Percentiles rank a stretch among this genome's conserved stretches.
Conservation (phyloP, 1,139 yeast genomes). For the Zygoascus sp. region DNA sequence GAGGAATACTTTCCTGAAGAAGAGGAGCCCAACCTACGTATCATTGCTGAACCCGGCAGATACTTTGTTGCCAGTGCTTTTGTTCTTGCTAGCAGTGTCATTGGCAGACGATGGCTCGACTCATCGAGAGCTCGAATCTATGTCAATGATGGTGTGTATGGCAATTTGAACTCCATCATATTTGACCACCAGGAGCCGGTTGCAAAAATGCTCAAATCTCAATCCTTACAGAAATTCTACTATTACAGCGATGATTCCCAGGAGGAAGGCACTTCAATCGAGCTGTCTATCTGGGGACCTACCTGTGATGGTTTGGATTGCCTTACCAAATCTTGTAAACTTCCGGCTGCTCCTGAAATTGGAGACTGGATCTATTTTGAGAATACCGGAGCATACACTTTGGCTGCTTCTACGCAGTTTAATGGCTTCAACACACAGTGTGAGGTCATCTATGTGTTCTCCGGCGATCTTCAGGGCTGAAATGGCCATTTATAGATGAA, state of each 20-base stretch:
- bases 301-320: slow-evolving; percentile 97
- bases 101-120: slow-evolving; percentile 61
- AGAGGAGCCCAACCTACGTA: slow-evolving; percentile 39
- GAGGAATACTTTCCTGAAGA: slow-evolving; percentile 53
- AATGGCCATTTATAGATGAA: neutral
- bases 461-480: slow-evolving; percentile 15
- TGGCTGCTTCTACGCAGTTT: slow-evolving; percentile 83
- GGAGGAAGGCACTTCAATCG: slow-evolving; percentile 20
- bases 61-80: slow-evolving; percentile 83
- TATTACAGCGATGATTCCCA: slow-evolving; percentile 30
- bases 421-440: slow-evolving; percentile 71
- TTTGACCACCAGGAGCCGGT: slow-evolving; percentile 85
- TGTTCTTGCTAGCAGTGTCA: slow-evolving; percentile 77
- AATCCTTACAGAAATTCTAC: slow-evolving; percentile 39
- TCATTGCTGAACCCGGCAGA: slow-evolving; percentile 95
- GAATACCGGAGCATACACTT: slow-evolving; percentile 88
- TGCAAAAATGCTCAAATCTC: slow-evolving; percentile 60
- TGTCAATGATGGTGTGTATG: slow-evolving; percentile 93
- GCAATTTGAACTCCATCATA: slow-evolving; percentile 87
- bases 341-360: slow-evolving; percentile 59
- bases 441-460: slow-evolving; percentile 57
- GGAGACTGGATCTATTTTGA: slow-evolving; percentile 94
- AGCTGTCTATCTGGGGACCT: slow-evolving; percentile 89
- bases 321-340: slow-evolving; percentile 49
- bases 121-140: slow-evolving; percentile 44